These are phyloP conservation scores for Arthrobotrys pseudoclavata DNA, from an alignment of 2,329 filamentous ascomycete species.

Conservation along the genomic window DNA sequence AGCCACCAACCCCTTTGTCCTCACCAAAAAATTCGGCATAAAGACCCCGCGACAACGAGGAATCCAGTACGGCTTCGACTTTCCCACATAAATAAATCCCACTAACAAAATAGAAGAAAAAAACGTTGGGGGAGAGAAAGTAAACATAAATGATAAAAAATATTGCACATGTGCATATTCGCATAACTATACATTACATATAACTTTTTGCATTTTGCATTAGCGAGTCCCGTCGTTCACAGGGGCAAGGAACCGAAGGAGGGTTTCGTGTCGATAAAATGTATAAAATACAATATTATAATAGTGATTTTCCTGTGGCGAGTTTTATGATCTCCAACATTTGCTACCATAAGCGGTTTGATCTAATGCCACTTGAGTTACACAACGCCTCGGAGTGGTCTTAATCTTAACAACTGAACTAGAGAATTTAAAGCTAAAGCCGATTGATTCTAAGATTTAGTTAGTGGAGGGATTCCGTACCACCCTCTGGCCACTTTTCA, in stretches of 20 bases:
- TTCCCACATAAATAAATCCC: not conserved
- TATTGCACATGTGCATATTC: not conserved
- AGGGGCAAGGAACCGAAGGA: not conserved
- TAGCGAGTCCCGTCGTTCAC: not conserved
- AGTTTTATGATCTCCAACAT: conserved; percentile 2
- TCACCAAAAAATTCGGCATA: conserved; percentile 3
- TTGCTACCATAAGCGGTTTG: not conserved
- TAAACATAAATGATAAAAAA: not conserved
- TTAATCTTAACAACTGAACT: not conserved
- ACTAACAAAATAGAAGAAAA: not conserved
- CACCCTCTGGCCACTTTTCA: conserved; percentile 1
- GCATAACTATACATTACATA: not conserved
- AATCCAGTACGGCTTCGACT: conserved; percentile 5
- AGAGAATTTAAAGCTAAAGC: not conserved
- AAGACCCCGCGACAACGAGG: conserved; percentile 26
- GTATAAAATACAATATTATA: not conserved
- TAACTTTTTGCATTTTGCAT: not conserved
- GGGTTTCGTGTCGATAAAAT: not conserved
- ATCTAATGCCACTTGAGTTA: conserved; percentile 11
- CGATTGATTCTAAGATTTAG: not conserved
- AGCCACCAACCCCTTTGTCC: conserved; percentile 1
- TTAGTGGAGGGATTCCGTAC: conserved; percentile 8
- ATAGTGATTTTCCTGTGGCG: not conserved
- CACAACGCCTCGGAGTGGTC: not conserved
- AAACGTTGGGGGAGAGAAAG: conserved; percentile 4